phyloP scores from a whole-genome alignment of 2,329 filamentous ascomycete genomes.

The Boeremia lycopersici region DNA sequence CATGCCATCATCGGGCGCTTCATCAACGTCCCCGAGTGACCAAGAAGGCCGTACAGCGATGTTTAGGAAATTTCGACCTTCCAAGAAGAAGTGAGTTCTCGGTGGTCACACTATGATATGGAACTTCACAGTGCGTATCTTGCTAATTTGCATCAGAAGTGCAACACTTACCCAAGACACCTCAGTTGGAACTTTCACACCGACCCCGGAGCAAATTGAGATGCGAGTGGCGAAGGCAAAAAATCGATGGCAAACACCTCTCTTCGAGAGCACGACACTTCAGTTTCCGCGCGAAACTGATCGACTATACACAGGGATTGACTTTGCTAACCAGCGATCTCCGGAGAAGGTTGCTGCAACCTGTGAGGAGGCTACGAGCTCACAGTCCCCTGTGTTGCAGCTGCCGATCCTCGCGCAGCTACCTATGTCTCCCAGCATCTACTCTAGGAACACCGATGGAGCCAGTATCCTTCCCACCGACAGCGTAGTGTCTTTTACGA shows the following conservation, averaged over 20 bases:
- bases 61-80: not conserved
- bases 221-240: slow-evolving; percentile 46
- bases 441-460: slow-evolving; percentile 52
- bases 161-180: not conserved
- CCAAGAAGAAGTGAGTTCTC: slow-evolving; percentile 5
- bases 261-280: slow-evolving; percentile 43
- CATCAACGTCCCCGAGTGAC: not conserved
- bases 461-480: slow-evolving; percentile 44
- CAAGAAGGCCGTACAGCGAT: not conserved
- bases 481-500: slow-evolving; percentile 39
- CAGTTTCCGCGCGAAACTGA: slow-evolving; percentile 37
- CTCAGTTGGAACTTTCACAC: slow-evolving; percentile 19
- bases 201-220: slow-evolving; percentile 49
- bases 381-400: slow-evolving; percentile 17
- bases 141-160: not conserved
- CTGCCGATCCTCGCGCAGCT: slow-evolving; percentile 21
- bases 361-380: not conserved
- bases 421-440: slow-evolving; percentile 54
- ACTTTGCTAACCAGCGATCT: slow-evolving; percentile 4
- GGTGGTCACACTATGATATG: no score
- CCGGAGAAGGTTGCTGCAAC: not conserved
- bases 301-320: slow-evolving; percentile 24
- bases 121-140: no score
- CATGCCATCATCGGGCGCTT: slow-evolving; percentile 10
- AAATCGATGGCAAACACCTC: slow-evolving; percentile 50